These are phyloP conservation scores for Liriodendron chinense DNA, from an alignment of 164 flowering plant genomes.

Conservation along the genomic window DNA sequence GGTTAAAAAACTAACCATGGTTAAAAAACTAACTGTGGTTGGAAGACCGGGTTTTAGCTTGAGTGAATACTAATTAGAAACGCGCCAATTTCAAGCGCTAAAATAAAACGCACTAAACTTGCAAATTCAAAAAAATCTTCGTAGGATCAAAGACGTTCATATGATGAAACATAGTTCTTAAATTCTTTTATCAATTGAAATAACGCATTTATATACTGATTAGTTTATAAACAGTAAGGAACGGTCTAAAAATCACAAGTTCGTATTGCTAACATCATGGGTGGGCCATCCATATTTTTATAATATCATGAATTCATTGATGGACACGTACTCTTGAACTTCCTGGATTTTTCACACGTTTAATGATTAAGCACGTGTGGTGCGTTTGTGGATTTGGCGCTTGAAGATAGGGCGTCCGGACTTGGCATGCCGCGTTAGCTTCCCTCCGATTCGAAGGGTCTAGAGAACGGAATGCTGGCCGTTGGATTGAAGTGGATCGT, in stretches of 20 bases:
- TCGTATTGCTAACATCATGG: background rate
- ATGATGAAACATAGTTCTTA: no score
- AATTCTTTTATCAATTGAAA: no score
- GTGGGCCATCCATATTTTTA: background rate
- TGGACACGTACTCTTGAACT: background rate
- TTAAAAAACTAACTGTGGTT: conserved; percentile 20
- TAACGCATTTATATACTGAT: no score
- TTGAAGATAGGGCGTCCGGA: no score
- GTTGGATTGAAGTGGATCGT: background rate
- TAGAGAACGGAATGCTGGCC: background rate
- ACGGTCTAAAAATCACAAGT: no score
- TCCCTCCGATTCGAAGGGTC: background rate
- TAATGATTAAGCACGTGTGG: background rate
- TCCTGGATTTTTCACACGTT: background rate
- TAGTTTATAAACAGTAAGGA: no score
- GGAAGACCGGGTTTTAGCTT: background rate
- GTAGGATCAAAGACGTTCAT: background rate
- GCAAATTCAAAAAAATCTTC: background rate
- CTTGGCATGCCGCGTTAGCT: background rate
- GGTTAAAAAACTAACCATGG: background rate
- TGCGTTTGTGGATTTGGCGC: no score
- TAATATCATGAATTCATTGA: background rate
- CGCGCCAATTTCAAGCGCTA: background rate
- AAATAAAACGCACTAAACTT: background rate
- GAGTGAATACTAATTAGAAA: no score